A percentile compares a stretch with the other conserved stretches of the same genome.
Conservation (phyloP, 2,329 filamentous ascomycete species). For the Trichoderma brevicompactum region DNA sequence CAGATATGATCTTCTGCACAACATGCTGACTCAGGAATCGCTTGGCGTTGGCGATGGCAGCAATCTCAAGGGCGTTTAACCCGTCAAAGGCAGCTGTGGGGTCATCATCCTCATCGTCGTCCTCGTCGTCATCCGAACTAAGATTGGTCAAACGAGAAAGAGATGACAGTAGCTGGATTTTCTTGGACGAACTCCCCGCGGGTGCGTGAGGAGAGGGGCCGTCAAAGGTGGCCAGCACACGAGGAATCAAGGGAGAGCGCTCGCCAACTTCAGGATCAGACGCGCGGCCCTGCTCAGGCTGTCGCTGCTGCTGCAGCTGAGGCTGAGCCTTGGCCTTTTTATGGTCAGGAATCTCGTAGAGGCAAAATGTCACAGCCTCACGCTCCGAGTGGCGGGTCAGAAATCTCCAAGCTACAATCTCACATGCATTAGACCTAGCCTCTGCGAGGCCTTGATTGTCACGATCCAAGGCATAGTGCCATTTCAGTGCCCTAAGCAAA, state of each 20-base stretch:
- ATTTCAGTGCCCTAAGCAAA: slow-evolving; percentile 68
- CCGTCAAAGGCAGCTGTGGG: slow-evolving; percentile 74
- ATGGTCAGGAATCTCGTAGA: slow-evolving; percentile 68
- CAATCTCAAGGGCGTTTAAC: slow-evolving; percentile 86
- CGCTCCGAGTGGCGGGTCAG: slow-evolving; percentile 71
- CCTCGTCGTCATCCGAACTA: slow-evolving; percentile 43
- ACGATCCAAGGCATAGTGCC: slow-evolving; percentile 68
- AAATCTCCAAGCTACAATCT: slow-evolving; percentile 81
- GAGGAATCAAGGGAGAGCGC: slow-evolving; percentile 51
- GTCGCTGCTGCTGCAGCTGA: background rate
- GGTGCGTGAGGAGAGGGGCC: slow-evolving; percentile 34
- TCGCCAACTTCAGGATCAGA: slow-evolving; percentile 52
- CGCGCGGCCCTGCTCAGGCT: slow-evolving; percentile 21
- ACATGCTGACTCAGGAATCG: slow-evolving; percentile 80
- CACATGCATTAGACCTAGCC: slow-evolving; percentile 73
- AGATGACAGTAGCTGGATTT: slow-evolving; percentile 56
- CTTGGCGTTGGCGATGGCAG: slow-evolving; percentile 79
- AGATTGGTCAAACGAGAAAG: slow-evolving; percentile 58
- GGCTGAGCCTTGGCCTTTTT: slow-evolving; percentile 33
- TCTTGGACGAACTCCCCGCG: slow-evolving; percentile 49
- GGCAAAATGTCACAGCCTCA: slow-evolving; percentile 74
- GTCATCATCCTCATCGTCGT: slow-evolving; percentile 58
- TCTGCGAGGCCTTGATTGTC: slow-evolving; percentile 70
- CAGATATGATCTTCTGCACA: slow-evolving; percentile 81
- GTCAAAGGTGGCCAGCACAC: slow-evolving; percentile 37